Evolutionary conservation across 1,284 basidiomycete genomes (phyloP).

Genomic region (Sutorius eximius): DNA sequence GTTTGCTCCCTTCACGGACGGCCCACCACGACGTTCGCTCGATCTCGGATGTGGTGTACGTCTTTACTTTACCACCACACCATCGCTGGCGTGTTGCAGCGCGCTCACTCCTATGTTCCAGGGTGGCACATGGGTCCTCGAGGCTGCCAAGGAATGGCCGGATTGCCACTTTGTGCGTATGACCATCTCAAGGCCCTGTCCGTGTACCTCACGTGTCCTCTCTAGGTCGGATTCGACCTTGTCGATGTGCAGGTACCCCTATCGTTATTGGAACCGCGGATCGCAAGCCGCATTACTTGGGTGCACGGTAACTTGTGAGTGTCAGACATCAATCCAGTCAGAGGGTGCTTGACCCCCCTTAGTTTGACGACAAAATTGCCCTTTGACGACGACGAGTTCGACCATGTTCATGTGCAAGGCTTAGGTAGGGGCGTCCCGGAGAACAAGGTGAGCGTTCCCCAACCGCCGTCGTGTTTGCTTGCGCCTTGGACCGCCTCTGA

Average conservation of each 20-base stretch:
- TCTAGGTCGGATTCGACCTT: slow-evolving; percentile 71
- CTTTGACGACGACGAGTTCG: slow-evolving; percentile 77
- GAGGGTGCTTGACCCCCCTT: slow-evolving; percentile 8
- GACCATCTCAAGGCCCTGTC: not conserved
- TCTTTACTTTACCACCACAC: slow-evolving; percentile 9
- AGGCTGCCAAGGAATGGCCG: slow-evolving; percentile 71
- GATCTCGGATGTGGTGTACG: slow-evolving; percentile 74
- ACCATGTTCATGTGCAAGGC: slow-evolving; percentile 67
- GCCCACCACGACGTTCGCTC: slow-evolving; percentile 50
- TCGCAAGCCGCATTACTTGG: slow-evolving; percentile 63
- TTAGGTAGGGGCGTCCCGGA: slow-evolving; percentile 71
- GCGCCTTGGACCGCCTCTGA: slow-evolving; percentile 8
- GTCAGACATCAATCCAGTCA: not conserved
- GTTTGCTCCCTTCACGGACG: slow-evolving; percentile 51
- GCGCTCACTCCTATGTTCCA: slow-evolving; percentile 28
- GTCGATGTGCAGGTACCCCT: slow-evolving; percentile 67
- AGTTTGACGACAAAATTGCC: slow-evolving; percentile 72
- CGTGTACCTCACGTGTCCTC: slow-evolving; percentile 10
- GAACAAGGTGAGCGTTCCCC: slow-evolving; percentile 53
- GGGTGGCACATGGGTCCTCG: slow-evolving; percentile 70
- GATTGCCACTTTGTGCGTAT: slow-evolving; percentile 61
- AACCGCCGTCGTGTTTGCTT: not conserved
- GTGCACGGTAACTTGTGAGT: slow-evolving; percentile 73
- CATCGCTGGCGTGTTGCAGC: not conserved
- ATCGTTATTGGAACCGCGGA: slow-evolving; percentile 45